Conservation (phyloP, 2,329 filamentous ascomycete species). For the Ramichloridium luteum region DNA sequence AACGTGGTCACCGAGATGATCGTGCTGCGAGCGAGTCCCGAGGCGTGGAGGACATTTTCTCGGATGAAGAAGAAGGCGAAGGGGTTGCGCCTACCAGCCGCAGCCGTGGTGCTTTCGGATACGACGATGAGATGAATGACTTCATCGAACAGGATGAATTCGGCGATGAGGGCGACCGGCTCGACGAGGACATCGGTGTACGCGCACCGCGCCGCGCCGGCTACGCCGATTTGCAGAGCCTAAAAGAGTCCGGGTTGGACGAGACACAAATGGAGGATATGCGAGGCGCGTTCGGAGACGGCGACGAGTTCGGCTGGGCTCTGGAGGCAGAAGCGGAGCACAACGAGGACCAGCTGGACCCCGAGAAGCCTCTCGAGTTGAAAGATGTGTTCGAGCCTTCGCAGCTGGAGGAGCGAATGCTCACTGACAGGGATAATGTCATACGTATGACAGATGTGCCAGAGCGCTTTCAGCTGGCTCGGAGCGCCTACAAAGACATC, state of each 20-base stretch:
- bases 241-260: constrained; percentile 55
- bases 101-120: constrained; percentile 29
- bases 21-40: constrained; percentile 49
- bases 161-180: constrained; percentile 64
- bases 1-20: constrained; percentile 74
- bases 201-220: constrained; percentile 64
- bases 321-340: constrained; percentile 78
- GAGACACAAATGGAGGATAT: constrained; percentile 92
- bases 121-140: constrained; percentile 69
- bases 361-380: constrained; percentile 76
- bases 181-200: constrained; percentile 79
- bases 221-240: constrained; percentile 58
- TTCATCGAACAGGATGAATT: constrained; percentile 97
- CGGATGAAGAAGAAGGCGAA: constrained; percentile 70
- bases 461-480: constrained; percentile 84
- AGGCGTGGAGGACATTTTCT: constrained; percentile 85
- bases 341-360: constrained; percentile 60
- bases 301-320: constrained; percentile 92
- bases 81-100: constrained; percentile 37
- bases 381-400: constrained; percentile 98
- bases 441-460: constrained; percentile 84
- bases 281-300: constrained; percentile 89
- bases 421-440: constrained; percentile 88
- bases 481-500: constrained; percentile 68
- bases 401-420: constrained; percentile 81